Conservation (phyloP, 1,284 basidiomycete genomes). For the Ceratobasidium sp. region DNA sequence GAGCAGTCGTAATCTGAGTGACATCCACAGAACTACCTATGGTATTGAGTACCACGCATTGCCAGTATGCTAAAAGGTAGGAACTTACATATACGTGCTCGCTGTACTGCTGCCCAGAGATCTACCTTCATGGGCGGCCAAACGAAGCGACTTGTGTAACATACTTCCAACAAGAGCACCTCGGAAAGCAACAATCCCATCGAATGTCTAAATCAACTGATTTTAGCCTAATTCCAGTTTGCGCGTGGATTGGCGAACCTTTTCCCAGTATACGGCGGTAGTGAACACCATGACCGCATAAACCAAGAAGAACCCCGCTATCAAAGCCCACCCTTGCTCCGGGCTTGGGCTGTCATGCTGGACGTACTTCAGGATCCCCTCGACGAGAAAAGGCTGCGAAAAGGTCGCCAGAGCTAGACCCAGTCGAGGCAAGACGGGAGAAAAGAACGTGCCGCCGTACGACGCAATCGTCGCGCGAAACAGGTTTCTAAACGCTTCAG, state of each 20-base stretch:
- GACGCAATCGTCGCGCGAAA: not conserved
- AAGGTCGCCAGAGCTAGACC: slow-evolving; percentile 13
- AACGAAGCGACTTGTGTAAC: not conserved
- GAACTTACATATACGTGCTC: slow-evolving; percentile 21
- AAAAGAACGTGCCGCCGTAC: not conserved
- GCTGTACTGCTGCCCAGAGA: not conserved
- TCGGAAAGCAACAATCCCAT: not conserved
- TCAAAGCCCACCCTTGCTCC: slow-evolving; percentile 10
- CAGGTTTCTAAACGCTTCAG: not conserved
- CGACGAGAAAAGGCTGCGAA: slow-evolving; percentile 9
- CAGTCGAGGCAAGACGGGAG: slow-evolving; percentile 2
- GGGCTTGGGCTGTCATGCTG: not conserved
- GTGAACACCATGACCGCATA: slow-evolving; percentile 19
- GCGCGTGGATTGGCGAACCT: not conserved
- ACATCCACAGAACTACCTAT: slow-evolving; percentile 21
- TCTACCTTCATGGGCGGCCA: slow-evolving; percentile 20
- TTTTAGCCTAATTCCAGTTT: not conserved
- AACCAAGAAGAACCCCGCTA: slow-evolving; percentile 1
- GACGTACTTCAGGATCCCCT: slow-evolving; percentile 1
- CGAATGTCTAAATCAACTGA: not conserved
- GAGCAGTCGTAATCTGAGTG: not conserved
- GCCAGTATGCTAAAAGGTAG: not conserved
- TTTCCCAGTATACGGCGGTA: slow-evolving; percentile 36
- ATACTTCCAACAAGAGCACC: slow-evolving; percentile 22
- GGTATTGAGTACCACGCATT: not conserved